Evolutionary conservation across 768 basidiomycete species (phyloP).

Genomic region (Phaeotremella fagi): DNA sequence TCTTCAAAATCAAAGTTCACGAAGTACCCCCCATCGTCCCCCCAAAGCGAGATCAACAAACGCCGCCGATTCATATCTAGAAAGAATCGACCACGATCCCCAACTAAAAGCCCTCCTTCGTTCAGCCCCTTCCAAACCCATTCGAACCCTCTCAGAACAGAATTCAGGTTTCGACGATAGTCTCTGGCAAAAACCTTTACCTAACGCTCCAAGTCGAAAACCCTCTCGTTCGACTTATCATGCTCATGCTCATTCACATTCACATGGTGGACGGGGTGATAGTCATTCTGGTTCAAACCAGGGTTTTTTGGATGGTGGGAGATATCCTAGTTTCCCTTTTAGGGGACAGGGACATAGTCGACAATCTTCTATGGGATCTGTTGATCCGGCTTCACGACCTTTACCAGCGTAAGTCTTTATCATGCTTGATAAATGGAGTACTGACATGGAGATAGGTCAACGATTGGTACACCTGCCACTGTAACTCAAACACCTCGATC

Average conservation of each 20-base stretch:
- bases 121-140: constrained; percentile 30
- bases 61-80: constrained; percentile 46
- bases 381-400: constrained; percentile 19
- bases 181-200: constrained; percentile 37
- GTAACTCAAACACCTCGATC: constrained; percentile 8
- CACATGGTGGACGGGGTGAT: too few relatives aligned
- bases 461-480: constrained; percentile 3
- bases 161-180: constrained; percentile 10
- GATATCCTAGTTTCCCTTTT: constrained; percentile 39
- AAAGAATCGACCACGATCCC: constrained; percentile 82
- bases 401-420: constrained; percentile 26
- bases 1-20: too few relatives aligned
- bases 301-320: constrained; percentile 34
- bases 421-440: too few relatives aligned
- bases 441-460: not conserved
- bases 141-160: constrained; percentile 24
- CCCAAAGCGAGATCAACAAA: constrained; percentile 15
- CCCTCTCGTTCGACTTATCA: not conserved
- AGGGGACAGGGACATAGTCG: constrained; percentile 19
- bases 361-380: constrained; percentile 17
- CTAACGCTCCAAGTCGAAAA: not conserved
- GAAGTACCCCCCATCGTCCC: constrained; percentile 3
- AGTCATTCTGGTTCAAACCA: too few relatives aligned
- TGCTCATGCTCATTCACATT: too few relatives aligned
- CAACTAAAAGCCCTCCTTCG: constrained; percentile 59